Percentiles rank a stretch among this genome's conserved stretches.
phyloP scores from a whole-genome alignment of 306 rosid species.

The peach (Prunus persica) region Prunus_persica_NCBIv2 NC_034012.1:19739501-19740000 shows the following conservation, averaged over 20 bases:
- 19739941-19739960: neutral
- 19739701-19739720: constrained; percentile 69
- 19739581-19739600: neutral
- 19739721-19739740: constrained; percentile 96
- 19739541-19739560: neutral
- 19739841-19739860: constrained; percentile 99
- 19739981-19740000: neutral
- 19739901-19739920: no score
- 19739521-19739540: no score
- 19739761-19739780: constrained; percentile 96
- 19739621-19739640: neutral
- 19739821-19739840: constrained; percentile 83
- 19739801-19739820: constrained; percentile 90
- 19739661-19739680: constrained; percentile 32
- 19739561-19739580: neutral
- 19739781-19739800: constrained; percentile 96
- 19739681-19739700: constrained; percentile 95
- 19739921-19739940: no score
- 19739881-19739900: neutral
- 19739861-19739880: constrained; percentile 22
- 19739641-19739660: neutral
- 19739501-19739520: neutral
- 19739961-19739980: neutral
- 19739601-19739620: neutral
- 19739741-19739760: constrained; percentile 99